Conservation (phyloP, 139 green algal species). For the Mesostigma viride region DNA sequence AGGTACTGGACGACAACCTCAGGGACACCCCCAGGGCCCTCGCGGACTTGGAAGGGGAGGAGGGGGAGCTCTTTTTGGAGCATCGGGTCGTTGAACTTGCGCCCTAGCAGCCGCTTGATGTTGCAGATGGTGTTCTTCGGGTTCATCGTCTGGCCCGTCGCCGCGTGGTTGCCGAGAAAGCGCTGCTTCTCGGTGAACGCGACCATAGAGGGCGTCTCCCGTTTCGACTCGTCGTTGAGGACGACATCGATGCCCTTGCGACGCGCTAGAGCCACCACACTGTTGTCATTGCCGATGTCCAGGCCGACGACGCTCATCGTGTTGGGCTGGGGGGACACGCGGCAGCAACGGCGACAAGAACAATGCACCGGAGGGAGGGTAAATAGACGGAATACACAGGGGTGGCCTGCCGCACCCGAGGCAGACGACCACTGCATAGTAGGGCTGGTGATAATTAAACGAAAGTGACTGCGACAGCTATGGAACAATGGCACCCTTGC, state of each 20-base stretch:
- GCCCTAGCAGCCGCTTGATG: conserved; percentile 89
- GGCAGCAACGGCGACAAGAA: no score
- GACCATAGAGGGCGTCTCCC: conserved; percentile 79
- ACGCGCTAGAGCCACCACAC: conserved; percentile 70
- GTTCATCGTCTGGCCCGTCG: conserved; percentile 65
- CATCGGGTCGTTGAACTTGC: conserved; percentile 67
- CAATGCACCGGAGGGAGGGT: no score
- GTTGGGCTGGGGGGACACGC: no score
- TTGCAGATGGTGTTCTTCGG: conserved; percentile 82
- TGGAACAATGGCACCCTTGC: no score
- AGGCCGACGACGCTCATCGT: conserved; percentile 80
- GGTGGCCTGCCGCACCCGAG: no score
- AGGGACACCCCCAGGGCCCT: conserved; percentile 59
- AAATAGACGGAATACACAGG: no score
- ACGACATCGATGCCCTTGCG: conserved; percentile 65
- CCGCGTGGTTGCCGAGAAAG: conserved; percentile 68
- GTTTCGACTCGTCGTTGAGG: conserved; percentile 90
- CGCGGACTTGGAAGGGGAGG: conserved; percentile 58
- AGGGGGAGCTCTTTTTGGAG: background rate
- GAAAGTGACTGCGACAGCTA: no score
- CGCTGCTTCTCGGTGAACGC: conserved; percentile 78
- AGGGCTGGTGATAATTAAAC: no score
- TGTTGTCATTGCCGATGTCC: conserved; percentile 78
- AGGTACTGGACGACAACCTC: conserved; percentile 71
- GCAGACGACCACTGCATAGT: no score